These are phyloP conservation scores for Dendrocalamus latiflorus DNA, from an alignment of 202 grass and related monocot species.

Conservation along the genomic window DNA sequence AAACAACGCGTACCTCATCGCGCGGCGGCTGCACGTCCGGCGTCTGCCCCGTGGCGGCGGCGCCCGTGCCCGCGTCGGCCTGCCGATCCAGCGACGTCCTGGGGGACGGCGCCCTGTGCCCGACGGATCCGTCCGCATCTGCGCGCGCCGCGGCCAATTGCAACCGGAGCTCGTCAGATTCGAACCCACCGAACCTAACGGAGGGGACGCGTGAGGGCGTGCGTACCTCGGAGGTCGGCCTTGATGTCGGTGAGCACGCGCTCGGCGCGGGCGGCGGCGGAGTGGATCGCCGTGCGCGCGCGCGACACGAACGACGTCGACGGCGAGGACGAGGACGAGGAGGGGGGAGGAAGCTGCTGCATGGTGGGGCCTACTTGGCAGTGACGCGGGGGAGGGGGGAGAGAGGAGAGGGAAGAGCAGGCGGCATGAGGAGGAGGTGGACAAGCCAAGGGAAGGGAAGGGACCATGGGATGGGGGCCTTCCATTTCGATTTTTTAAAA, in stretches of 20 bases:
- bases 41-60: background rate
- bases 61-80: too few species aligned
- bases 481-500: constrained; percentile 33
- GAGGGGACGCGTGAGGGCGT: too few species aligned
- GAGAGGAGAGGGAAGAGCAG: background rate
- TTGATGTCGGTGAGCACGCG: too few species aligned
- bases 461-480: too few species aligned
- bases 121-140: too few species aligned
- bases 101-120: too few species aligned
- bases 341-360: constrained; percentile 34
- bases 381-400: constrained; percentile 7
- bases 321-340: constrained; percentile 12
- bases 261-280: constrained; percentile 66
- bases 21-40: constrained; percentile 4
- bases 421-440: background rate
- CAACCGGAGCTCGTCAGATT: too few species aligned
- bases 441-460: background rate
- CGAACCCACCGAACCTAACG: too few species aligned
- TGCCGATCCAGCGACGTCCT: constrained; percentile 62
- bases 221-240: too few species aligned
- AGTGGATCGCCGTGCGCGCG: constrained; percentile 61
- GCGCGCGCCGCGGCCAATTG: too few species aligned
- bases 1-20: constrained; percentile 24
- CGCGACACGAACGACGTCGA: constrained; percentile 59
- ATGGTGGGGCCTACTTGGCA: constrained; percentile 44